phyloP scores from a whole-genome alignment of 2,329 filamentous ascomycete genomes.

The Trichoderma sp. region DNA sequence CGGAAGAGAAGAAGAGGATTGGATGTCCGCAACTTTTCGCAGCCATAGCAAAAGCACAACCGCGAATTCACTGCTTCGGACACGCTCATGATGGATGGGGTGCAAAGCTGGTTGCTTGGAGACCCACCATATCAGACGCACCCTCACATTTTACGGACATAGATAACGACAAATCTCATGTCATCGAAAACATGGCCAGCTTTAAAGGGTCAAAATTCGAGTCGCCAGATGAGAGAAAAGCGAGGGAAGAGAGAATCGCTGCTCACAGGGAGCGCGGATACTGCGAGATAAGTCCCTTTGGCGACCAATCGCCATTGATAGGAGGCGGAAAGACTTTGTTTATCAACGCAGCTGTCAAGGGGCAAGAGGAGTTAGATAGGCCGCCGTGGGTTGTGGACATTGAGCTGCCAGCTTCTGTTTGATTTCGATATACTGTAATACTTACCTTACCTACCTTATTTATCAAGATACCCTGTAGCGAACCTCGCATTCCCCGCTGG shows the following conservation, averaged over 20 bases:
- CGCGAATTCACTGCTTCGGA: constrained; percentile 44
- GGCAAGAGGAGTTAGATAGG: constrained; percentile 1
- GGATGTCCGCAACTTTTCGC: constrained; percentile 41
- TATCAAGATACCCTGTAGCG: too few species aligned
- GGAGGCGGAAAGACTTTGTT: constrained; percentile 31
- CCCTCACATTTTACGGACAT: constrained; percentile 53
- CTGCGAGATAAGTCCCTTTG: constrained; percentile 25
- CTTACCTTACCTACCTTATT: not conserved
- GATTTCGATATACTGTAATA: not conserved
- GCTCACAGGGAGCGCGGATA: not conserved
- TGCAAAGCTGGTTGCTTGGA: constrained; percentile 53
- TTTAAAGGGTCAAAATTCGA: not conserved
- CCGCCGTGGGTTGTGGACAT: constrained; percentile 32
- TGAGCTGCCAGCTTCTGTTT: constrained; percentile 22
- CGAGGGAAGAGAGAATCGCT: not conserved
- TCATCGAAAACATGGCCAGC: constrained; percentile 42
- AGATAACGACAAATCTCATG: constrained; percentile 47
- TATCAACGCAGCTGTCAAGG: constrained; percentile 32
- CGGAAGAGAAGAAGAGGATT: constrained; percentile 34
- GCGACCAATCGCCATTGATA: not conserved
- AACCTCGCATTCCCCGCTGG: not conserved
- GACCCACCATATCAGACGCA: constrained; percentile 31
- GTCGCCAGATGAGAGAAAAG: not conserved
- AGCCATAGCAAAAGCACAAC: constrained; percentile 37
- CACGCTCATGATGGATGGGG: constrained; percentile 43